phyloP scores from a whole-genome alignment of 164 flowering plant genomes.

The Magnolia officinalis region DNA sequence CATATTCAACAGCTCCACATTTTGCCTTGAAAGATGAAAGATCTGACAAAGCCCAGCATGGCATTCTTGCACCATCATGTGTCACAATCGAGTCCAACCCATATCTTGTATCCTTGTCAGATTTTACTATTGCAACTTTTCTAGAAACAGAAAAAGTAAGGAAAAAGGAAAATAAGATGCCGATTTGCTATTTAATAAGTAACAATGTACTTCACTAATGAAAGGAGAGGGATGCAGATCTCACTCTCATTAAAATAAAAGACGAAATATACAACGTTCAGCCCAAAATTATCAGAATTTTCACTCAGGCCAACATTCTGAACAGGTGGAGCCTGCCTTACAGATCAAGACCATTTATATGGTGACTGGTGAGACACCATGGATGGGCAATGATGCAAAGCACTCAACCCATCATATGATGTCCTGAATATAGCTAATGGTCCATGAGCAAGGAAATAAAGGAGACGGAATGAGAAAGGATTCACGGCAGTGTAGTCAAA shows the following conservation, averaged over 20 bases:
- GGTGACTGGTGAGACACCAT: too few relatives aligned
- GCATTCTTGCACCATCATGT: conserved; percentile 84
- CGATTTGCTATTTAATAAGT: background rate
- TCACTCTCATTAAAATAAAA: background rate
- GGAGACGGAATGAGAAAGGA: too few relatives aligned
- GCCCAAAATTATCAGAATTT: background rate
- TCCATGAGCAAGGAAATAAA: too few relatives aligned
- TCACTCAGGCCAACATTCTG: background rate
- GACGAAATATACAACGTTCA: background rate
- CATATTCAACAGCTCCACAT: conserved; percentile 67
- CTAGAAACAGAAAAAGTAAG: conserved; percentile 22
- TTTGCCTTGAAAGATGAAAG: conserved; percentile 57
- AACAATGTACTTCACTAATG: background rate
- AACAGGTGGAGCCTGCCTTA: background rate
- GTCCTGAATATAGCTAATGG: too few relatives aligned
- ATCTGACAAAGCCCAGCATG: conserved; percentile 75
- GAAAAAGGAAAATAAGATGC: background rate
- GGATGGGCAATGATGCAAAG: too few relatives aligned
- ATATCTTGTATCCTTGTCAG: conserved; percentile 83
- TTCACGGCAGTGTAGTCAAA: too few relatives aligned
- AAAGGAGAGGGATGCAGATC: too few relatives aligned
- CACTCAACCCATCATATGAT: too few relatives aligned
- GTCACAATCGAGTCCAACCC: conserved; percentile 78
- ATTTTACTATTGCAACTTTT: conserved; percentile 75
- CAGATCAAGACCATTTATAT: too few relatives aligned